Percentiles rank a stretch among this genome's conserved stretches.
phyloP scores from a whole-genome alignment of 2,329 filamentous ascomycete genomes.

The Didymellaceae sp. region DNA sequence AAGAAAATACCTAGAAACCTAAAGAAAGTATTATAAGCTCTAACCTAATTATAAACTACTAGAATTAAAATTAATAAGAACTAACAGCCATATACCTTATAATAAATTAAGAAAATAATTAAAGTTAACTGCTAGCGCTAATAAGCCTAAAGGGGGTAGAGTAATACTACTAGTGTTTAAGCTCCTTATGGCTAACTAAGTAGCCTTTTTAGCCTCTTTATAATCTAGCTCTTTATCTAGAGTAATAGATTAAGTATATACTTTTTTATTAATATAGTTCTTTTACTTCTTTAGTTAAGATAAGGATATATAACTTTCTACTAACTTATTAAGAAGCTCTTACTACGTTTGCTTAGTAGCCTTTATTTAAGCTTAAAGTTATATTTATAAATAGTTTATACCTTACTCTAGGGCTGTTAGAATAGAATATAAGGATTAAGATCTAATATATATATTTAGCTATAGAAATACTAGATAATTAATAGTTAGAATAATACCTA shows the following conservation, averaged over 20 bases:
- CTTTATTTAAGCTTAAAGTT: neutral
- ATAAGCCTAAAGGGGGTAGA: neutral
- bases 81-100: neutral
- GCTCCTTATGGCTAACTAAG: neutral
- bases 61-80: constrained; percentile 3
- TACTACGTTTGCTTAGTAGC: neutral
- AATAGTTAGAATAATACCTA: neutral
- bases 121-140: neutral
- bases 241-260: neutral
- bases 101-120: constrained; percentile 4
- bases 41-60: constrained; percentile 9
- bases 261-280: constrained; percentile 3
- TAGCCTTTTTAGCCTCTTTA: neutral
- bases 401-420: neutral
- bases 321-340: neutral
- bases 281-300: constrained; percentile 1
- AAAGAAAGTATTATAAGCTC: constrained; percentile 12
- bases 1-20: constrained; percentile 10
- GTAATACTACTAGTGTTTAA: too few relatives aligned
- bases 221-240: constrained; percentile 1
- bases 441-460: neutral
- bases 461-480: neutral
- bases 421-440: neutral
- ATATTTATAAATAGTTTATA: neutral
- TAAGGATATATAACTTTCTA: neutral